Base-by-base conservation (phyloP, 2,329 filamentous ascomycete genomes). In the Triangularia verruculosa region DNA sequence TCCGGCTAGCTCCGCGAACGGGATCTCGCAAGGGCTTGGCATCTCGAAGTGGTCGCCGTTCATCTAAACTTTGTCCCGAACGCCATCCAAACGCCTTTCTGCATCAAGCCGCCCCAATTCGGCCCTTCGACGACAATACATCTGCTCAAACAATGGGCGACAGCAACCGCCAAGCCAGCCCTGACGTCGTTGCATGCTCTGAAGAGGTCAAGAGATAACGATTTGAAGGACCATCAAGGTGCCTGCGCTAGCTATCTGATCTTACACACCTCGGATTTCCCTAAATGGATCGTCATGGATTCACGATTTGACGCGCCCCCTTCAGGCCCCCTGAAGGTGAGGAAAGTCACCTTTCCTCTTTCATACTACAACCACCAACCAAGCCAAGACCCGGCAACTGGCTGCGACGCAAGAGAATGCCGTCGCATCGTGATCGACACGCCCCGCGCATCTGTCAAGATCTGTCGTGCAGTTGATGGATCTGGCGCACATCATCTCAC, bases 341-440 rank as follows among this genome's bases (percentile, higher is more conserved):
- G 5, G 15, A 34, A 34, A 30, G 39, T 43, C 55, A 15, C 62
- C 61, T 64, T 68, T 62, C 64, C 62, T 34, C 53, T 62, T 67
- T 64, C 51, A 22, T 59, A 55, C 15, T n/a, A n/a, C n/a, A n/a
- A 22, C 25, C 47, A 28, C 59, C 64, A 59, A 20, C 20, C 39
- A n/a, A 25, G 63, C 64, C 61, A 68, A 67, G 64, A 43, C 64
- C 30, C 62, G 63, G 67, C 62, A n/a, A 68, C 25, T 64, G 20
- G 52, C 27, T 63, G 61, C 59, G 39, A 63, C 62, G 66, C 68
- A 64, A 65, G 61, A 67, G 61, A 64, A 57, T 63, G 61, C 47
- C 59, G 67, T 69, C 67, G 67, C 69, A 70, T 71, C 68, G 57
- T 69, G 69, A 71, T 71, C 69, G 69, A 68, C 69, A 54, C 64